These are phyloP conservation scores for Avena sativa DNA, from an alignment of 176 grass and related monocot genomes.

Conservation along the genomic window DNA sequence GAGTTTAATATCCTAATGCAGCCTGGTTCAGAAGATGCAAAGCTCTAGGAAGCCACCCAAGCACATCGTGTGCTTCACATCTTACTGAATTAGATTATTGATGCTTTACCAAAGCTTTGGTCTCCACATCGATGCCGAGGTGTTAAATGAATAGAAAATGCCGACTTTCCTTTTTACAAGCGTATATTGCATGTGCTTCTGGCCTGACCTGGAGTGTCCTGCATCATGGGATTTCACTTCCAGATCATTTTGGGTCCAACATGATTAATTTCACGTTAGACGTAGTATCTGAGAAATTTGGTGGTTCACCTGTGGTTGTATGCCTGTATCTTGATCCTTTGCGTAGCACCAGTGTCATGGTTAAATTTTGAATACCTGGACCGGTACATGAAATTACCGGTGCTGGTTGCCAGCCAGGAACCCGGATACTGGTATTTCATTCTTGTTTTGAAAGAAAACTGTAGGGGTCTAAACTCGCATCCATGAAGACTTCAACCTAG, in stretches of 20 bases:
- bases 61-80: constrained; percentile 46
- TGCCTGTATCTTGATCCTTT: constrained; percentile 11
- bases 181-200: constrained; percentile 27
- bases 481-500: background rate
- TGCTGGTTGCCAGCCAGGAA: constrained; percentile 13
- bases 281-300: constrained; percentile 3
- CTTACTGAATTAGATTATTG: constrained; percentile 40
- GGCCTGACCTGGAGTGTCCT: constrained; percentile 10
- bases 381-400: background rate
- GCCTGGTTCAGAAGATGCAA: constrained; percentile 22
- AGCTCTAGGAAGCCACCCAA: constrained; percentile 29
- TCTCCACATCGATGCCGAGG: constrained; percentile 29
- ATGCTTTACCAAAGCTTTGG: constrained; percentile 39
- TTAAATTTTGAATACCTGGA: constrained; percentile 29
- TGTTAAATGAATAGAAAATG: constrained; percentile 41
- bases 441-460: background rate
- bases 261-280: background rate
- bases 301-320: background rate
- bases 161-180: constrained; percentile 1
- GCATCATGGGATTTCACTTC: constrained; percentile 23
- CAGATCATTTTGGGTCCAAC: background rate
- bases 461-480: background rate
- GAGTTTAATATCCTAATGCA: constrained; percentile 25
- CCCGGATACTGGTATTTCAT: background rate
- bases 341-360: background rate